A percentile compares a stretch with the other conserved stretches of the same genome.
Evolutionary conservation across 768 basidiomycete genomes (phyloP).

Genomic region (Scleroderma citrinum): DNA sequence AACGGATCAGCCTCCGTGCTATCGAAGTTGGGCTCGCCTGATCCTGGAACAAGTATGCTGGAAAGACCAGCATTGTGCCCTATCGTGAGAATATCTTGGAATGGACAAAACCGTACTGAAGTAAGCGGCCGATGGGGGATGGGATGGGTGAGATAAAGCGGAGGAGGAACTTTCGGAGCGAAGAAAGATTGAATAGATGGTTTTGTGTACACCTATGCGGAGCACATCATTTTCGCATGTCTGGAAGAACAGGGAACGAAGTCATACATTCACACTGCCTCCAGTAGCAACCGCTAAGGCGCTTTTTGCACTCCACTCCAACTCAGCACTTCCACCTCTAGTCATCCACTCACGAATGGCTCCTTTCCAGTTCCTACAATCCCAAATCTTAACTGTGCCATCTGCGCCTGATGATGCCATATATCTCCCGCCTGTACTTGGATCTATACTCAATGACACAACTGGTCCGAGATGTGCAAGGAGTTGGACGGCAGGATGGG

Average conservation of each 20-base stretch:
- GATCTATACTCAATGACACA: conserved; percentile 74
- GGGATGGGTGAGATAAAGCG: conserved; percentile 85
- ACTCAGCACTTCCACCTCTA: conserved; percentile 58
- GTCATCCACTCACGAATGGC: conserved; percentile 75
- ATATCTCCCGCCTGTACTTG: conserved; percentile 79
- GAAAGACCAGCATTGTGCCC: conserved; percentile 78
- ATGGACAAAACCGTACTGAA: conserved; percentile 80
- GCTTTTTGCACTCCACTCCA: conserved; percentile 86
- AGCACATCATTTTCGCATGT: conserved; percentile 1
- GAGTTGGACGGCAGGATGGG: conserved; percentile 86
- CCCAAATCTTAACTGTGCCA: conserved; percentile 92
- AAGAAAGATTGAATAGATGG: conserved; percentile 58
- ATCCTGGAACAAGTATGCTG: conserved; percentile 83
- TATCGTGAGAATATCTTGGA: conserved; percentile 77
- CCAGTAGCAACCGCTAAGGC: conserved; percentile 77
- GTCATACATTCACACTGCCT: conserved; percentile 73
- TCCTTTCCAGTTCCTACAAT: conserved; percentile 92
- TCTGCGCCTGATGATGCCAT: conserved; percentile 90
- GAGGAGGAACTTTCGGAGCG: conserved; percentile 47
- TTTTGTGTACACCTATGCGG: conserved; percentile 61
- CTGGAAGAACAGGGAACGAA: neutral
- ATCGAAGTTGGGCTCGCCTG: conserved; percentile 94
- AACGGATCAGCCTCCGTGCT: conserved; percentile 91
- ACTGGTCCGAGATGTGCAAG: conserved; percentile 90
- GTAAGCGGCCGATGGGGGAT: conserved; percentile 75